phyloP scores from a whole-genome alignment of 805 yeast genomes.

The Yarrowia sp. region DNA sequence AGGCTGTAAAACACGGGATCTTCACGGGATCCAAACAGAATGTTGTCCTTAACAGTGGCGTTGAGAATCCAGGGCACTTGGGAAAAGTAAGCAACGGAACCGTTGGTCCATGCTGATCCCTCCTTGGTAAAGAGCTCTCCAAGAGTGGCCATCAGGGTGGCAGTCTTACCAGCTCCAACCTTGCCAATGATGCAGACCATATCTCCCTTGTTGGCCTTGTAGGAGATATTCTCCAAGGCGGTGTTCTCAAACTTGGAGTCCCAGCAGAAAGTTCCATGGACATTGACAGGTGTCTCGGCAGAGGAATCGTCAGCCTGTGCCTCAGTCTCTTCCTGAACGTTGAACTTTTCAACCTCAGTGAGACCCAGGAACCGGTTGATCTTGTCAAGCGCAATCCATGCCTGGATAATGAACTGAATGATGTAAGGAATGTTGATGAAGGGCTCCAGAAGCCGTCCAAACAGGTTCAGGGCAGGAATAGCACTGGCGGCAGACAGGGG shows the following conservation, averaged over 20 bases:
- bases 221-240: conserved; percentile 59
- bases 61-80: conserved; percentile 90
- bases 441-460: conserved; percentile 69
- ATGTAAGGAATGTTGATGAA: conserved; percentile 70
- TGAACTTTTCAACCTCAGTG: conserved; percentile 50
- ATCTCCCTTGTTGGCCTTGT: conserved; percentile 67
- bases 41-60: conserved; percentile 76
- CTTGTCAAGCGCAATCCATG: conserved; percentile 89
- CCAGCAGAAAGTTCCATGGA: conserved; percentile 43
- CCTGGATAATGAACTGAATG: conserved; percentile 81
- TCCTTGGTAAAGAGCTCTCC: conserved; percentile 68
- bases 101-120: conserved; percentile 63
- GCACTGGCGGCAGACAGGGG: conserved; percentile 86
- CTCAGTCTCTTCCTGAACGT: conserved; percentile 42
- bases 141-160: conserved; percentile 70
- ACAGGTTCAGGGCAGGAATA: conserved; percentile 73
- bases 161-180: conserved; percentile 83
- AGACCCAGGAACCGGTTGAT: conserved; percentile 72
- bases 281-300: conserved; percentile 6
- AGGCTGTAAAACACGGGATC: conserved; percentile 59
- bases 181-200: conserved; percentile 78
- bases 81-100: conserved; percentile 63
- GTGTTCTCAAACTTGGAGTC: conserved; percentile 54
- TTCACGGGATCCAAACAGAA: conserved; percentile 67
- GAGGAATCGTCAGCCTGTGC: conserved; percentile 46